These are phyloP conservation scores for Eruca vesicaria DNA, from an alignment of 441 rosid species.

Conservation along the genomic window DNA sequence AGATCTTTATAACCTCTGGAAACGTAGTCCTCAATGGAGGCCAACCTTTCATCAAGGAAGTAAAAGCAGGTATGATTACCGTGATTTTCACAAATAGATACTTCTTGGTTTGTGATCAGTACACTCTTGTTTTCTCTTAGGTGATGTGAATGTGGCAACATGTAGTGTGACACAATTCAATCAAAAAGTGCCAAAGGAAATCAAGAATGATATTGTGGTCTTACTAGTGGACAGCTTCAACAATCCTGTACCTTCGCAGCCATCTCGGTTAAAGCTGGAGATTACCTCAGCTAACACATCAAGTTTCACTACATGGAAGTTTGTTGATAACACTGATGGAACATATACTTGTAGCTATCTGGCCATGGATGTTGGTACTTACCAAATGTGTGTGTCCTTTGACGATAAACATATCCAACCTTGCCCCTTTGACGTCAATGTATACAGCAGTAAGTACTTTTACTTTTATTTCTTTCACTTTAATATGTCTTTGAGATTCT, in stretches of 20 bases:
- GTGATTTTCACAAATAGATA: neutral
- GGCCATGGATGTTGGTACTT: too few relatives aligned
- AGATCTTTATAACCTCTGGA: slow-evolving; percentile 58
- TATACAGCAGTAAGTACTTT: slow-evolving; percentile 61
- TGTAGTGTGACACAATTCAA: slow-evolving; percentile 50
- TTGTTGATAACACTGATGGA: too few relatives aligned
- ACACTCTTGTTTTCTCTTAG: slow-evolving; percentile 23
- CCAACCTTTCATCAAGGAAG: too few relatives aligned
- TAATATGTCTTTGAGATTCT: neutral
- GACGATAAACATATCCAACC: too few relatives aligned
- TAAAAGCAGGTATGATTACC: too few relatives aligned
- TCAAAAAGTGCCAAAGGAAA: slow-evolving; percentile 57
- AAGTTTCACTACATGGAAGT: too few relatives aligned
- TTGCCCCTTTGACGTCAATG: slow-evolving; percentile 51
- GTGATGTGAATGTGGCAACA: too few relatives aligned
- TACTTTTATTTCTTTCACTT: neutral
- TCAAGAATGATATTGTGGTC: too few relatives aligned
- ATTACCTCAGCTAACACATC: slow-evolving; percentile 51
- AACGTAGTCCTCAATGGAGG: too few relatives aligned
- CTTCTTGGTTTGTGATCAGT: neutral
- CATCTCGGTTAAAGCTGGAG: slow-evolving; percentile 59
- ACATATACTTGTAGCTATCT: slow-evolving; percentile 59
- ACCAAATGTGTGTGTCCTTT: too few relatives aligned
- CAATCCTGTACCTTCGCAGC: too few relatives aligned
- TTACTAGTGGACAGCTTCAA: too few relatives aligned